phyloP scores from a whole-genome alignment of 176 grass and related monocot species.

The Lolium perenne region DNA sequence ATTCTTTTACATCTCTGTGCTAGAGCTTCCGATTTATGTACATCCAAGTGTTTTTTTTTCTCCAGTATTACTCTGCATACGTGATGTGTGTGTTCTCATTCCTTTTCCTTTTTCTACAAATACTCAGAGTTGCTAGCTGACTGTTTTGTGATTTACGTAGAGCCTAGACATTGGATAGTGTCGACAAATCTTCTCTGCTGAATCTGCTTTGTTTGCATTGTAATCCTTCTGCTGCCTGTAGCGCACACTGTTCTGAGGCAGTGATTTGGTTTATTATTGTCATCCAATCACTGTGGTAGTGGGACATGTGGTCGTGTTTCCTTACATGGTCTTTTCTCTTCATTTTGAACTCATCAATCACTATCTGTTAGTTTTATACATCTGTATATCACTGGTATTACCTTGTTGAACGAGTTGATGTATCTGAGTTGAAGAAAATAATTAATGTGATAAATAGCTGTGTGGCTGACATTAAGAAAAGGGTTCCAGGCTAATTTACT shows the following conservation, averaged over 20 bases:
- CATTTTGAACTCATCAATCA: background rate
- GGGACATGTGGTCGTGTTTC: background rate
- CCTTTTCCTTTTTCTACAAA: slow-evolving; percentile 25
- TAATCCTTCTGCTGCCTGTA: background rate
- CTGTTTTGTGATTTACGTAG: slow-evolving; percentile 20
- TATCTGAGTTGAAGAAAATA: slow-evolving; percentile 7
- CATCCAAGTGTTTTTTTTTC: background rate
- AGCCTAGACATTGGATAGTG: too few species aligned
- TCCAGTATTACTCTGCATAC: background rate
- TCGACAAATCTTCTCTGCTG: background rate
- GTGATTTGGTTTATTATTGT: slow-evolving; percentile 19
- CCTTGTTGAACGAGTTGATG: background rate
- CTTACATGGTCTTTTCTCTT: slow-evolving; percentile 4
- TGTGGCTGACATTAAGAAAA: slow-evolving; percentile 5
- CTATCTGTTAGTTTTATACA: slow-evolving; percentile 7
- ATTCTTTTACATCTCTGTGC: slow-evolving; percentile 15
- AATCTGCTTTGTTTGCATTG: slow-evolving; percentile 32
- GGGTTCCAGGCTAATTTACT: background rate
- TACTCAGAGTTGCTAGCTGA: slow-evolving; percentile 9
- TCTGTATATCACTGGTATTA: background rate
- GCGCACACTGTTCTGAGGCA: slow-evolving; percentile 3
- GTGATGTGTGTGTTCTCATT: slow-evolving; percentile 7
- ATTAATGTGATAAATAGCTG: slow-evolving; percentile 1
- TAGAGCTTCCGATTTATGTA: background rate
- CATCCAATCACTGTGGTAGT: slow-evolving; percentile 8